Conservation (phyloP, 306 rosid species). For the Castanea mollissima region DNA sequence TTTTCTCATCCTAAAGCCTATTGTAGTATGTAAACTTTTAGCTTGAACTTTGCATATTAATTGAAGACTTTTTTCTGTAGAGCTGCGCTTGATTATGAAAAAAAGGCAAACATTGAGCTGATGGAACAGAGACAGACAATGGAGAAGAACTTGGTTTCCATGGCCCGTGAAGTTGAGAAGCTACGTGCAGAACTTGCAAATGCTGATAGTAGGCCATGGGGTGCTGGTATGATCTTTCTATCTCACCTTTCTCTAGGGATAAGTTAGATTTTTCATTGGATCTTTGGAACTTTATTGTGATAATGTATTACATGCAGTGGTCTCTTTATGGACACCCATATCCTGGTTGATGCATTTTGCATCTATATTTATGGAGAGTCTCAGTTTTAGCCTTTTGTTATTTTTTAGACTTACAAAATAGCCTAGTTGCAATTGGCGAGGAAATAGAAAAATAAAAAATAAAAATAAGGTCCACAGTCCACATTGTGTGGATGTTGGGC, state of each 20-base stretch:
- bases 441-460: neutral
- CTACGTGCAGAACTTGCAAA: conserved; percentile 76
- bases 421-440: neutral
- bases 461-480: too few species aligned
- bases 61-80: conserved; percentile 37
- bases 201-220: conserved; percentile 69
- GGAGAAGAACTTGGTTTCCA: conserved; percentile 85
- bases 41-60: neutral
- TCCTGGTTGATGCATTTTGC: neutral
- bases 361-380: neutral
- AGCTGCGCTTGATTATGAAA: conserved; percentile 66
- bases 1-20: conserved; percentile 16
- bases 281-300: neutral
- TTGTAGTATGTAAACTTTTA: neutral
- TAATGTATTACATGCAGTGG: neutral
- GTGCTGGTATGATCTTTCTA: conserved; percentile 56
- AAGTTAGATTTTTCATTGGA: conserved; percentile 2
- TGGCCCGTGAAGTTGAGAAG: conserved; percentile 93
- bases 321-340: neutral
- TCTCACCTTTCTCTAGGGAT: conserved; percentile 8
- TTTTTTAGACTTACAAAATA: neutral
- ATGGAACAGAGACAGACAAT: conserved; percentile 86
- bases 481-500: neutral
- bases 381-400: neutral
- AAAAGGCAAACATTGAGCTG: conserved; percentile 80